phyloP scores from a whole-genome alignment of 768 basidiomycete species.

The Peribolospora kevripleyi region DNA sequence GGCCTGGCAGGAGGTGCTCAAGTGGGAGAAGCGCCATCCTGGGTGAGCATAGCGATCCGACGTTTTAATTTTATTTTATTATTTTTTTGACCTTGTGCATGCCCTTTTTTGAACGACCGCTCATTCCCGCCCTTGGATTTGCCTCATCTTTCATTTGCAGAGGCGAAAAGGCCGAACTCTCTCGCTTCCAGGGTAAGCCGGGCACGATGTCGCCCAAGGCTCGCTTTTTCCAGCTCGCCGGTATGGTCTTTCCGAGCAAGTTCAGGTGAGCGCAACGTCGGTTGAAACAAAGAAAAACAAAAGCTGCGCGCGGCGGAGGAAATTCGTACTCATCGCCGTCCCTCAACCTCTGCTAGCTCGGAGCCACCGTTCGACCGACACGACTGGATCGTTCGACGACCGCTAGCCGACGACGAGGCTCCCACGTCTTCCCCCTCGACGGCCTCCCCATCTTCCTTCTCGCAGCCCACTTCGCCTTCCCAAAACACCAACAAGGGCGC shows the following conservation, averaged over 20 bases:
- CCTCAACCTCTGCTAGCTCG: conserved; percentile 27
- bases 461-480: conserved; percentile 5
- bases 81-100: background rate
- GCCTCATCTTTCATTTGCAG: conserved; percentile 20
- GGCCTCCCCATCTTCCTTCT: conserved; percentile 2
- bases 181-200: conserved; percentile 68
- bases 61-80: conserved; percentile 2
- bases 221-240: conserved; percentile 57
- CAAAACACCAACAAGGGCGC: conserved; percentile 31
- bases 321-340: background rate
- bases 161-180: conserved; percentile 43
- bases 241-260: conserved; percentile 62
- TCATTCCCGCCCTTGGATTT: background rate
- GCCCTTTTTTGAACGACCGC: background rate
- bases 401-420: conserved; percentile 30
- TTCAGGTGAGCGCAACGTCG: conserved; percentile 42
- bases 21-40: conserved; percentile 56
- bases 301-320: no score
- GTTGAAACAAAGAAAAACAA: no score
- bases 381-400: conserved; percentile 82
- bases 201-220: conserved; percentile 91
- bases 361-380: conserved; percentile 94
- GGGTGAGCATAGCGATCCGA: conserved; percentile 24
- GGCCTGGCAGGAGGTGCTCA: conserved; percentile 82
- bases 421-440: conserved; percentile 7